These are phyloP conservation scores for Hamigera avellanea DNA, from an alignment of 495 filamentous ascomycete genomes.

Conservation along the genomic window DNA sequence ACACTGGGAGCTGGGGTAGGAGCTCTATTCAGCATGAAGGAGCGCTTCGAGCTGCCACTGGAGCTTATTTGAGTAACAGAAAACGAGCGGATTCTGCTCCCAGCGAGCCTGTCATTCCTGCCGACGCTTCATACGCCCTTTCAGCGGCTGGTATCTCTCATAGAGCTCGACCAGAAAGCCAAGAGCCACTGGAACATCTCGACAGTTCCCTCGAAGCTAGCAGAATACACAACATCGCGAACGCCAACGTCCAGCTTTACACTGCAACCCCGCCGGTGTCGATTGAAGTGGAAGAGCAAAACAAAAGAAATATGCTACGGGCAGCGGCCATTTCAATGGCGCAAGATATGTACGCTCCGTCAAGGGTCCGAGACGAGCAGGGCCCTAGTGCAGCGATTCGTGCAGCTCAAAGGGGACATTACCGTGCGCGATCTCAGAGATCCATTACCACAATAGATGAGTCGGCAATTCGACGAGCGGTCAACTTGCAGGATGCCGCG, in stretches of 20 bases:
- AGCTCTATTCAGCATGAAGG: slow-evolving; percentile 43
- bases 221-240: slow-evolving; percentile 40
- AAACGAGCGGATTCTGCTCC: slow-evolving; percentile 59
- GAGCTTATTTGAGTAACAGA: slow-evolving; percentile 52
- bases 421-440: slow-evolving; percentile 24
- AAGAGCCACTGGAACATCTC: slow-evolving; percentile 18
- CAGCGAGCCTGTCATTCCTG: slow-evolving; percentile 30
- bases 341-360: slow-evolving; percentile 62
- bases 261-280: slow-evolving; percentile 64
- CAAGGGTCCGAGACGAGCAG: slow-evolving; percentile 34
- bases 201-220: slow-evolving; percentile 42
- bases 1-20: slow-evolving; percentile 33
- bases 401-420: slow-evolving; percentile 30
- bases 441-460: slow-evolving; percentile 20
- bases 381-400: slow-evolving; percentile 14
- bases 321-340: slow-evolving; percentile 84
- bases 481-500: slow-evolving; percentile 68
- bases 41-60: slow-evolving; percentile 61
- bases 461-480: slow-evolving; percentile 28
- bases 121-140: slow-evolving; percentile 52
- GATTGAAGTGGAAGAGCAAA: slow-evolving; percentile 61
- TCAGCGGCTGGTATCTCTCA: slow-evolving; percentile 54
- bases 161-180: slow-evolving; percentile 18
- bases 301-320: slow-evolving; percentile 54
- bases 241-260: slow-evolving; percentile 52